Evolutionary conservation across 2,329 filamentous ascomycete genomes (phyloP), one percentile per base, ranked within the genome.

Genomic region (Amauroascus verrucosus): DNA sequence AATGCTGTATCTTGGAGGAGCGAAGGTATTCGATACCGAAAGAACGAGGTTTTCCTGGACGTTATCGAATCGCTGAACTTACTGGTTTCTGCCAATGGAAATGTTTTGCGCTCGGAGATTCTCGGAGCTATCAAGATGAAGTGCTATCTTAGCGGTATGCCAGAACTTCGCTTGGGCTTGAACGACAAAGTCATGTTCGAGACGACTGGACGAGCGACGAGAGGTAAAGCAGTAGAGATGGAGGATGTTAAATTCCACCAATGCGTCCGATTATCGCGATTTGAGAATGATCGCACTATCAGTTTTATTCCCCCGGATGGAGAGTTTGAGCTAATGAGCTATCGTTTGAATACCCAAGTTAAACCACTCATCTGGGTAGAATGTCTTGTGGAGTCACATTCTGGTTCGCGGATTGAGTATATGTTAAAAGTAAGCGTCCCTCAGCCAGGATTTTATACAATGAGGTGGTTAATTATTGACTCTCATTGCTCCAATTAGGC

Each of bases 171-270:
- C 26, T 73, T 98, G 48, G 93, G 93, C 3, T 74, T 98, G 66
- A 98, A 98, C 75, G 93, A 98, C 76, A 98, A 98, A 74, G 93
- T 88, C 70, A 98, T 98, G 93, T 98, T 98, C 66, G 93, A 98
- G 74, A 95, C 89, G 3, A 98, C 93, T 0, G 93, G 93, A 26
- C 81, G 93, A 57, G 88, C 91, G 14, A 97, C 91, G 38, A 77
- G 93, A 64, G 93, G 93, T 56, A 98, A 98, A 73, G 88, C 93
- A 8, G 93, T 98, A 59, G 93, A 98, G 74, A 98, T 98, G 93
- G 93, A 98, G 66, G 93, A 98, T 63, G 93, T 98, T 71, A 98
- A 98, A 66, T 98, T 98, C 71, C 93, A 98, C 72, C 93, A 98
- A 70, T 98, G 93, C 67, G 93, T 98, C 59, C 83, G 93, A 58